Evolutionary conservation across 192 early-diverging fungal species (phyloP), one percentile per base, ranked within the genome.

Genomic region (Gryganskiella cystojenkinii): DNA sequence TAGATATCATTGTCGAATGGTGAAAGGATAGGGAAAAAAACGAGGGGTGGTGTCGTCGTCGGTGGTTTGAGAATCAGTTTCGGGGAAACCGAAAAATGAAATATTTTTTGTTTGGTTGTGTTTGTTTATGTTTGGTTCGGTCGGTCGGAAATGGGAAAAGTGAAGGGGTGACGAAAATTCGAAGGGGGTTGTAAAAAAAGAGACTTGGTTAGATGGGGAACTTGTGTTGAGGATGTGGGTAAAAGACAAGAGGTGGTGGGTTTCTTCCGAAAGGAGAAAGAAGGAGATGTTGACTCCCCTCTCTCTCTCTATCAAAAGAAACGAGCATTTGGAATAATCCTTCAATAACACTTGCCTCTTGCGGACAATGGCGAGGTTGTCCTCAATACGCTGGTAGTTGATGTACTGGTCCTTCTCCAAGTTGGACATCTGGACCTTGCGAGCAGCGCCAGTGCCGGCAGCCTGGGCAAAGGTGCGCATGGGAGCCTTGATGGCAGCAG

Each of bases 311-410:
- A n/a, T n/a, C n/a, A n/a, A n/a, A n/a, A n/a, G 27, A 49, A 61
- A 33, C 54, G 33, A 22, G 31, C n/a, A n/a, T n/a, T n/a, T 6
- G 19, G 14, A 22, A 50, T 20, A 50, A 13, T n/a, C n/a, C n/a
- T n/a, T n/a, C n/a, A n/a, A n/a, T 4, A 56, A 33, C 11, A 79
- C 83, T 81, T 84, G 95, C 94, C 95, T 87, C 88, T 96, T 93
- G 66, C 90, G 90, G 56, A 99, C 95, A 50, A 98, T 89, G 69
- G 93, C 92, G 61, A 99, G 84, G 90, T 99, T 98, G 80, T 95
- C 90, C 82, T 97, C 92, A 64, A 99, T 95, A 59, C 93, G 87
- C 86, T 95, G 86, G 87, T 99, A 99, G 93, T 99, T 98, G 88
- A 99, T 95, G 88, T 88, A 92, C 87, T 95, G 92, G 90, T 95